Evolutionary conservation across 306 rosid species (phyloP).

Genomic region (Herpetospermum pedunculosum): DNA sequence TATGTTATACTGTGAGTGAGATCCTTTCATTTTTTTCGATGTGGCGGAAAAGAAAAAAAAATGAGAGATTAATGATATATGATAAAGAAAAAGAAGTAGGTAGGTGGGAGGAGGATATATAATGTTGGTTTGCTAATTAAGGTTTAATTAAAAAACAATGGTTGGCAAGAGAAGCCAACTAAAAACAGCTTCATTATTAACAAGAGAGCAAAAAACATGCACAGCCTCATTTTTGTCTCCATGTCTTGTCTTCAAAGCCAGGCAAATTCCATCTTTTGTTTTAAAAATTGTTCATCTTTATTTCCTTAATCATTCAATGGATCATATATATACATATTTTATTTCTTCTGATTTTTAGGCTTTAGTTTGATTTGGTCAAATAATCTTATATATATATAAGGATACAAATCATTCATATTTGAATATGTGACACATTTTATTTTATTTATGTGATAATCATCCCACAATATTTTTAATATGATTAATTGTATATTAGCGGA

Average conservation of each 20-base stretch:
- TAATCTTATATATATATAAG: no score
- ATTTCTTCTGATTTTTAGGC: no score
- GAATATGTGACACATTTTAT: no score
- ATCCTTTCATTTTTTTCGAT: no score
- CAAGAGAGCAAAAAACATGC: neutral
- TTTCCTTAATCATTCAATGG: neutral
- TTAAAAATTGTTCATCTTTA: neutral
- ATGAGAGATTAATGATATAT: neutral
- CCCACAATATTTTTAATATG: no score
- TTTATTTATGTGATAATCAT: no score
- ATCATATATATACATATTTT: conserved; percentile 7
- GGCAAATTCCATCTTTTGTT: neutral
- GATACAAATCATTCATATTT: no score
- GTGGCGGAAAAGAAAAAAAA: no score
- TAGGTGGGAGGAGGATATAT: neutral
- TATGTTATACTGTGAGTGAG: no score
- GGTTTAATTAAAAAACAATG: neutral
- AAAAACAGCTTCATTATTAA: neutral
- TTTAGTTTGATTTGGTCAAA: no score
- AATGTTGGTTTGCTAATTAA: neutral
- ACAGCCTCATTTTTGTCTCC: neutral
- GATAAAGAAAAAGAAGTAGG: neutral
- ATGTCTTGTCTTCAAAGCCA: conserved; percentile 4
- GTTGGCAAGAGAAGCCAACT: neutral
- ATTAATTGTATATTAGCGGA: no score